Conservation (phyloP, 164 flowering plant genomes). For the Cinnamomum chago region DNA sequence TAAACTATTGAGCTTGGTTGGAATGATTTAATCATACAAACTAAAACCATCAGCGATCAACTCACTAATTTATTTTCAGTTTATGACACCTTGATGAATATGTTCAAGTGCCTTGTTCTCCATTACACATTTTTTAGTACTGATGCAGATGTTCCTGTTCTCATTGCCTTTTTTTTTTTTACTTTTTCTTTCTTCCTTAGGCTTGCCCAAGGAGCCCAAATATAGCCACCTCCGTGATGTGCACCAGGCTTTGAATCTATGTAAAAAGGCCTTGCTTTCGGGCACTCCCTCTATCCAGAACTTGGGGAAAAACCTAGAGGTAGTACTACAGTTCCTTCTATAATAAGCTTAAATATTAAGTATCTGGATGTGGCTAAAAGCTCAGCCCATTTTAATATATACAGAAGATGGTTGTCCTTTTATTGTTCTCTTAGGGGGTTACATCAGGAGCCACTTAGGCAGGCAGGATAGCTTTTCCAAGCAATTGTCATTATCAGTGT, state of each 20-base stretch:
- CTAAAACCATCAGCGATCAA: neutral
- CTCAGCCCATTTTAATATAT: neutral
- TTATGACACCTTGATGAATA: neutral
- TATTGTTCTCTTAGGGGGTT: no score
- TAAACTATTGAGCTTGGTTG: neutral
- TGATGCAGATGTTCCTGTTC: neutral
- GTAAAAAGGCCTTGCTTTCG: slow-evolving; percentile 70
- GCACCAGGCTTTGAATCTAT: slow-evolving; percentile 63
- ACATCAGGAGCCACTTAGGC: no score
- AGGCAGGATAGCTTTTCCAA: no score
- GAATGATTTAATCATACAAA: neutral
- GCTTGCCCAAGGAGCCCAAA: slow-evolving; percentile 72
- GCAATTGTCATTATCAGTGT: neutral
- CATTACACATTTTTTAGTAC: neutral
- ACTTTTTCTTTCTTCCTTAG: slow-evolving; percentile 22
- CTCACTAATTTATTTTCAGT: neutral
- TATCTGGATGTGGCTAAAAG: neutral
- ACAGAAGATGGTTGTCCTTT: neutral
- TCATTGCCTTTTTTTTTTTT: neutral
- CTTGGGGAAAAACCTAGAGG: slow-evolving; percentile 41
- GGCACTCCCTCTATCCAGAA: slow-evolving; percentile 32
- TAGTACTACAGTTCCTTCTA: slow-evolving; percentile 8
- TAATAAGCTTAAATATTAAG: neutral
- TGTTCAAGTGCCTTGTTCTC: neutral
- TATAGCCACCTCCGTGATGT: slow-evolving; percentile 81